phyloP scores from a whole-genome alignment of 768 basidiomycete genomes.

The Clavaria fumosa region DNA sequence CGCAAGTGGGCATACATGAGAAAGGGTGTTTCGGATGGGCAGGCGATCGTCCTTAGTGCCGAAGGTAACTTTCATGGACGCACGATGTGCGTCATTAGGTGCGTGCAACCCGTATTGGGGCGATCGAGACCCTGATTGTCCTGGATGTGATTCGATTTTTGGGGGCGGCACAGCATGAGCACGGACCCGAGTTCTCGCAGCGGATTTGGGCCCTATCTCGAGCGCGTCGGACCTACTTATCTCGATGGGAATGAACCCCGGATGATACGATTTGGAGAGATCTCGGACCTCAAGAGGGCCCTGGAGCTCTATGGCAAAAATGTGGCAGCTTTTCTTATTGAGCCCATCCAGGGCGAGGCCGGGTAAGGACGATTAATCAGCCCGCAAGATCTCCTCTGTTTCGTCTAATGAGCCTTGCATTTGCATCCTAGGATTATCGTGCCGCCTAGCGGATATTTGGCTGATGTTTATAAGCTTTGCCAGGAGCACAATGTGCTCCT shows the following conservation, averaged over 20 bases:
- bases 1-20: slow-evolving; percentile 92
- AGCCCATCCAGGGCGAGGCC: slow-evolving; percentile 99
- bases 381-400: not conserved
- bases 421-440: slow-evolving; percentile 63
- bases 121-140: no score
- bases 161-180: slow-evolving; percentile 48
- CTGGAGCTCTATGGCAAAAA: slow-evolving; percentile 66
- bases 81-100: slow-evolving; percentile 80
- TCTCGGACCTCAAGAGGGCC: slow-evolving; percentile 70
- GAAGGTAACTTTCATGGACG: slow-evolving; percentile 94
- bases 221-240: slow-evolving; percentile 70
- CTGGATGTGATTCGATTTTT: slow-evolving; percentile 7
- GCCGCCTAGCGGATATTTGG: slow-evolving; percentile 76
- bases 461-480: slow-evolving; percentile 66
- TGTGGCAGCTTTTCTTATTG: slow-evolving; percentile 87
- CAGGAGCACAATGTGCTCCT: slow-evolving; percentile 87
- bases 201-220: slow-evolving; percentile 87
- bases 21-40: slow-evolving; percentile 68
- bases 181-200: slow-evolving; percentile 82
- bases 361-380: slow-evolving; percentile 50
- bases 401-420: no score
- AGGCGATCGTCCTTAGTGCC: slow-evolving; percentile 75
- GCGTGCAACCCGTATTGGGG: no score
- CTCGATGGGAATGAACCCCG: slow-evolving; percentile 29
- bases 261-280: slow-evolving; percentile 70